These are phyloP conservation scores for Diplodia corticola DNA, from an alignment of 2,329 filamentous ascomycete genomes.

Conservation along the genomic window DNA sequence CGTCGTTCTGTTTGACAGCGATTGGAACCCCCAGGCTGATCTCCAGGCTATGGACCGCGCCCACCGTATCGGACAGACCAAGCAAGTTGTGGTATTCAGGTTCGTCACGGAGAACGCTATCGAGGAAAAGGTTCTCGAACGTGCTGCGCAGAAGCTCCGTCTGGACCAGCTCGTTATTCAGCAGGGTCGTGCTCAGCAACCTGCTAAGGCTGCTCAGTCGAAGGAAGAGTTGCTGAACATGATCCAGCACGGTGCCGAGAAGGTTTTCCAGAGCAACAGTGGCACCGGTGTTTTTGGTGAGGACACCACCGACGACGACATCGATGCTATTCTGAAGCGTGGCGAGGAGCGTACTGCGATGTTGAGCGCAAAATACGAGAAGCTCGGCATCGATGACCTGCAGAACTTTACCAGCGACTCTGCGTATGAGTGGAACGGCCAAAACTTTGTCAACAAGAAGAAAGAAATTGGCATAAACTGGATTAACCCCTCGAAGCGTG, in stretches of 20 bases:
- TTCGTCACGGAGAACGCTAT: slow-evolving; percentile 98
- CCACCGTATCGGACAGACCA: slow-evolving; percentile 97
- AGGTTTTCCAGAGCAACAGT: slow-evolving; percentile 78
- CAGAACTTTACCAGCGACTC: slow-evolving; percentile 98
- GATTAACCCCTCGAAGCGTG: slow-evolving; percentile 98
- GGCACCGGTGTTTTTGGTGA: slow-evolving; percentile 61
- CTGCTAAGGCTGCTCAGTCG: slow-evolving; percentile 85
- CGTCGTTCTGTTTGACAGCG: slow-evolving; percentile 93
- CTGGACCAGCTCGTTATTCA: slow-evolving; percentile 98
- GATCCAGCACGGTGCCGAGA: slow-evolving; percentile 98
- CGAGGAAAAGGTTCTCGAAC: slow-evolving; percentile 95
- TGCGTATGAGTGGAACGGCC: slow-evolving; percentile 98
- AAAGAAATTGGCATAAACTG: slow-evolving; percentile 91
- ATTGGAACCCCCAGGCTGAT: slow-evolving; percentile 99
- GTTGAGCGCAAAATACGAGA: slow-evolving; percentile 92
- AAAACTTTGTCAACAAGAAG: slow-evolving; percentile 84
- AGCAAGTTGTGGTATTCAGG: slow-evolving; percentile 94
- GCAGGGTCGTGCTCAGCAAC: slow-evolving; percentile 89
- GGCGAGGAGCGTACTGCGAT: slow-evolving; percentile 88
- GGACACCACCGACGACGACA: slow-evolving; percentile 75
- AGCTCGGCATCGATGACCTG: slow-evolving; percentile 91
- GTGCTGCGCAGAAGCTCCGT: slow-evolving; percentile 93
- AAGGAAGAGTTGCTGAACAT: slow-evolving; percentile 96
- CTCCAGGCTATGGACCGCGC: slow-evolving; percentile 98
- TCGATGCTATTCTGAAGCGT: slow-evolving; percentile 81